These are phyloP conservation scores for Paramarasmius palmivorus DNA, from an alignment of 1,284 basidiomycete genomes.

Conservation along the genomic window DNA sequence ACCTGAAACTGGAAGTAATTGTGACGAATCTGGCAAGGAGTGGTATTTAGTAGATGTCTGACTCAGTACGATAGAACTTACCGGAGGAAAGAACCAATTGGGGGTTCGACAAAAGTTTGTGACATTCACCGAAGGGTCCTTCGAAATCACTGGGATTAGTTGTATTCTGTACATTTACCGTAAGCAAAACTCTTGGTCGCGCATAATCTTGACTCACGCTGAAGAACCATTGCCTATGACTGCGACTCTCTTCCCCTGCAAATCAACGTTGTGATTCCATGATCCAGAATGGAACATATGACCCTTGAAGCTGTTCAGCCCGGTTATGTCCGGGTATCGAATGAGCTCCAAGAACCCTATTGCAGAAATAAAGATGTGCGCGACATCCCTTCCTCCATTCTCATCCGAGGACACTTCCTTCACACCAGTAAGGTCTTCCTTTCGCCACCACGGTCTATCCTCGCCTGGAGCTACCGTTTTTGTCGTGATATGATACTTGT, in stretches of 20 bases:
- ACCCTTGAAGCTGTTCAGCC: slow-evolving; percentile 44
- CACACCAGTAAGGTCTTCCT: neutral
- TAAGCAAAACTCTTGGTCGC: neutral
- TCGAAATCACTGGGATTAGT: slow-evolving; percentile 42
- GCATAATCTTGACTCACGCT: slow-evolving; percentile 32
- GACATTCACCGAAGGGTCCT: slow-evolving; percentile 38
- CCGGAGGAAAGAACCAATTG: slow-evolving; percentile 43
- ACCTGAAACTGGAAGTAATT: slow-evolving; percentile 30
- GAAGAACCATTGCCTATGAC: slow-evolving; percentile 56
- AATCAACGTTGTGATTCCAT: slow-evolving; percentile 42
- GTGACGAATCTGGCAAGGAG: slow-evolving; percentile 25
- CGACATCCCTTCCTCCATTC: slow-evolving; percentile 20
- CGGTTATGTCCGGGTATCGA: slow-evolving; percentile 36
- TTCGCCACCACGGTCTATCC: neutral
- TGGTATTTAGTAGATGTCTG: neutral
- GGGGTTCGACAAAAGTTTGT: slow-evolving; percentile 47
- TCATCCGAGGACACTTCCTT: slow-evolving; percentile 25
- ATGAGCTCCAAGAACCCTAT: slow-evolving; percentile 42
- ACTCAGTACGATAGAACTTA: slow-evolving; percentile 20
- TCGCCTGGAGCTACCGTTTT: slow-evolving; percentile 8
- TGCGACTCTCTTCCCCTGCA: slow-evolving; percentile 43
- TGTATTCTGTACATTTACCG: slow-evolving; percentile 33
- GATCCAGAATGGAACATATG: slow-evolving; percentile 46
- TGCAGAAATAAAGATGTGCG: slow-evolving; percentile 45
- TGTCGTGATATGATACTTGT: slow-evolving; percentile 34